A percentile compares a stretch with the other conserved stretches of the same genome.
Evolutionary conservation across 2,329 filamentous ascomycete species (phyloP).

Genomic region (Alternaria angustiovoidea): DNA sequence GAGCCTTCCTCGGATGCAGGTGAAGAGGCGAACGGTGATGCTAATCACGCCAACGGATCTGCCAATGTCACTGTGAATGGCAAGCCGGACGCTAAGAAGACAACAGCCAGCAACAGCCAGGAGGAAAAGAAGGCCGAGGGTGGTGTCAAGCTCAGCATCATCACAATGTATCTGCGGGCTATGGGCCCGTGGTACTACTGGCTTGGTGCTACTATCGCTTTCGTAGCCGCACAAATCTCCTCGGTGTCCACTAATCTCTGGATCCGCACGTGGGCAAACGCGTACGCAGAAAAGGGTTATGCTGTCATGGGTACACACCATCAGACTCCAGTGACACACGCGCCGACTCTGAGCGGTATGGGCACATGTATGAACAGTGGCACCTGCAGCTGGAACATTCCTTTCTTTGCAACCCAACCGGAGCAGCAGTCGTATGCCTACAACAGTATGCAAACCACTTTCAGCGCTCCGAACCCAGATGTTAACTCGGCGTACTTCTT

Average conservation of each 20-base stretch:
- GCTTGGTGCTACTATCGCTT: constrained; percentile 76
- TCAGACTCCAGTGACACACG: constrained; percentile 54
- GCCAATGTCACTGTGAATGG: constrained; percentile 58
- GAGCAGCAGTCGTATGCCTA: constrained; percentile 45
- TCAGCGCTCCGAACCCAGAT: constrained; percentile 53
- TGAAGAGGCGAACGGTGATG: constrained; percentile 53
- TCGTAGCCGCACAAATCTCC: constrained; percentile 82
- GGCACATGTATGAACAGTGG: constrained; percentile 59
- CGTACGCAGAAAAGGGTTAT: constrained; percentile 69
- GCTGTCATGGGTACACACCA: constrained; percentile 41
- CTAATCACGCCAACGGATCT: constrained; percentile 58
- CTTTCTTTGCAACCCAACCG: constrained; percentile 33
- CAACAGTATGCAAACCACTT: constrained; percentile 51
- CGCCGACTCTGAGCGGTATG: constrained; percentile 53
- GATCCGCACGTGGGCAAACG: constrained; percentile 95
- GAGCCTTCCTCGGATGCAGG: constrained; percentile 80
- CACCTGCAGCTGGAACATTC: constrained; percentile 59
- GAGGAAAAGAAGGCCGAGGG: constrained; percentile 82
- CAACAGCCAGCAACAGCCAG: constrained; percentile 59
- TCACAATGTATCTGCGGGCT: constrained; percentile 81
- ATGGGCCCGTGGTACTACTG: constrained; percentile 99
- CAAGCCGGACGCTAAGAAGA: constrained; percentile 50
- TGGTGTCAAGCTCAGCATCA: constrained; percentile 86
- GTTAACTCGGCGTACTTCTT: constrained; percentile 89
- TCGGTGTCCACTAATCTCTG: constrained; percentile 90